These are phyloP conservation scores for Eremothecium sinecaudum DNA, from an alignment of 1,139 yeast species.

Conservation along the genomic window DNA sequence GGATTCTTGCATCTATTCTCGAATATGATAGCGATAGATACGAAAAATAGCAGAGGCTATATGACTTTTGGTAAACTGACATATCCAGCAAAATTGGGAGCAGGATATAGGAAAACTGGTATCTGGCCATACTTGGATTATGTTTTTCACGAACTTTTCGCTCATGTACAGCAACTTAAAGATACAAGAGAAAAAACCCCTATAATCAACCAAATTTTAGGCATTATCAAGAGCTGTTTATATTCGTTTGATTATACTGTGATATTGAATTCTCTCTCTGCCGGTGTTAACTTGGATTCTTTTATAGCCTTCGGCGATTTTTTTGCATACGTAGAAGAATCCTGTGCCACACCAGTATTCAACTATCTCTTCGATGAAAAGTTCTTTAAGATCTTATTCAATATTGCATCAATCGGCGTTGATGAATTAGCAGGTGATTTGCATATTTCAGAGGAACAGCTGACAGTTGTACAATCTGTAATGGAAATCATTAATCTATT, in stretches of 20 bases:
- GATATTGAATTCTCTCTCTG: slow-evolving; percentile 41
- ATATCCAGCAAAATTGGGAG: slow-evolving; percentile 60
- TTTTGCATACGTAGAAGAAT: slow-evolving; percentile 39
- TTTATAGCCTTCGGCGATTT: slow-evolving; percentile 39
- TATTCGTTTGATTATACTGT: slow-evolving; percentile 56
- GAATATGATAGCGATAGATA: slow-evolving; percentile 31
- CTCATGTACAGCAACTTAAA: slow-evolving; percentile 30
- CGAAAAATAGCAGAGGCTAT: slow-evolving; percentile 31
- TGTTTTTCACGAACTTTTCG: slow-evolving; percentile 56
- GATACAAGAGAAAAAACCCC: slow-evolving; percentile 34
- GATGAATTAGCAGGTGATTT: slow-evolving; percentile 42
- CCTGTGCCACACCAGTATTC: slow-evolving; percentile 61
- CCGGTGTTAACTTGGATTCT: slow-evolving; percentile 43
- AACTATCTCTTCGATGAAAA: slow-evolving; percentile 53
- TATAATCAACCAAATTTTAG: slow-evolving; percentile 47
- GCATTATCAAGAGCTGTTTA: slow-evolving; percentile 46
- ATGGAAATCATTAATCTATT: slow-evolving; percentile 42
- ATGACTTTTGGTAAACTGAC: slow-evolving; percentile 36
- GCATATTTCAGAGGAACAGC: slow-evolving; percentile 30
- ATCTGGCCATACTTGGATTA: slow-evolving; percentile 77
- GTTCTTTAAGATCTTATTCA: slow-evolving; percentile 47
- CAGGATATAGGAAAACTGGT: slow-evolving; percentile 53
- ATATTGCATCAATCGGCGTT: slow-evolving; percentile 46
- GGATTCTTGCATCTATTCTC: slow-evolving; percentile 49
- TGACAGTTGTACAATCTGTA: slow-evolving; percentile 32